Conservation (phyloP, 345 rosid species). For the Eucalyptus marginata region DNA sequence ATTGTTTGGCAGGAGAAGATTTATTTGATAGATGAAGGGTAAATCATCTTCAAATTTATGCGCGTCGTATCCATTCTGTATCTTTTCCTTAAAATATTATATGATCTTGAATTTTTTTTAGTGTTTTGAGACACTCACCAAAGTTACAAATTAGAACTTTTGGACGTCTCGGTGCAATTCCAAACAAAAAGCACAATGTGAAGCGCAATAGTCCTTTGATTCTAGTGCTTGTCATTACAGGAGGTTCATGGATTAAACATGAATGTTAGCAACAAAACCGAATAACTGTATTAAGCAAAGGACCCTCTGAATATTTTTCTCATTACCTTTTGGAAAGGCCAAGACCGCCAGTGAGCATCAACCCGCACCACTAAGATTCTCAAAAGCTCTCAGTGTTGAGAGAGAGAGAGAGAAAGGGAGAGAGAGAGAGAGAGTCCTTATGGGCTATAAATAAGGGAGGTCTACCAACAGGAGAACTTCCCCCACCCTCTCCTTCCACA, state of each 20-base stretch:
- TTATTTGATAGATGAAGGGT: background rate
- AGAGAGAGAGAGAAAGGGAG: background rate
- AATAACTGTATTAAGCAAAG: conserved; percentile 20
- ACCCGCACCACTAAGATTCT: conserved; percentile 8
- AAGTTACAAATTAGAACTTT: background rate
- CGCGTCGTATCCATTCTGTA: background rate
- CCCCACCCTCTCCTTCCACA: background rate
- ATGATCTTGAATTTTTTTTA: background rate
- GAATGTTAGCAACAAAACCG: background rate
- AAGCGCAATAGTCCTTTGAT: background rate
- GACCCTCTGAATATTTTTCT: conserved; percentile 6
- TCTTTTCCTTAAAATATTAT: background rate
- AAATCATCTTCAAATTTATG: background rate
- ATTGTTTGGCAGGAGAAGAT: background rate
- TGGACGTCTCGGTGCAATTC: background rate
- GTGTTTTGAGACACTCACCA: background rate
- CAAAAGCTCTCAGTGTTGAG: background rate
- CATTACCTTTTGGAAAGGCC: background rate
- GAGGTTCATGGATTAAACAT: background rate
- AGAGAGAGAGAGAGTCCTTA: background rate
- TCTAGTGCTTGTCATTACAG: background rate
- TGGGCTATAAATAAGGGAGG: background rate
- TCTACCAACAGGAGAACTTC: background rate
- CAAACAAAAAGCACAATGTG: background rate
- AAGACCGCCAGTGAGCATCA: background rate